Evolutionary conservation across 768 basidiomycete genomes (phyloP), one percentile per base, ranked within the genome.

Genomic region (Boletus vinaceobasis): DNA sequence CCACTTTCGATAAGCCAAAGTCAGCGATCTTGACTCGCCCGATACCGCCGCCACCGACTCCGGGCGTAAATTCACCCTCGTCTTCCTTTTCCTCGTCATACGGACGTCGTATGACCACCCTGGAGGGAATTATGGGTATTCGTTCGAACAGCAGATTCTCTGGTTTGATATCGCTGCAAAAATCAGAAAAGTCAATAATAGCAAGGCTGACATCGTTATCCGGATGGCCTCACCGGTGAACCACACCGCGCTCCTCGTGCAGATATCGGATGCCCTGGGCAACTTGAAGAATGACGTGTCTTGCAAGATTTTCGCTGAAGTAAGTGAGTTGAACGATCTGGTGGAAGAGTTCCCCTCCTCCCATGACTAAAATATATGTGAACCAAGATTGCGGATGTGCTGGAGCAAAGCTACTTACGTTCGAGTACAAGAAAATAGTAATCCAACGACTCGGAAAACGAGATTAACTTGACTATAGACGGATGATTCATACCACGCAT

Each of bases 81-180:
- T 99, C 97, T 70, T 94, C 93, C 71, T 98, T 99, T 52, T 96
- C 94, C 70, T 98, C 97, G 58, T 98, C 97, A 65, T 97, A 98
- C 26, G 91, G 94, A 27, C 94, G 87, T 3, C 80, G 80, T 38
- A 83, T 71, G 5, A 87, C 81, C 39, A 80, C 75, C 64, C 86
- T 87, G 7, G 94, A 94, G 1, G 96, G 94, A 17, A 91, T 76
- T 66, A 96, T 89, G 32, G 93, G 91, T 71, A 98, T 96, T 19
- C 86, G 82, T 47, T 94, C 89, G 68, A 98, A 99, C 2, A 99
- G 78, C 15, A 99, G 77, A 68, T 98, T 99, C 67, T 98, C 97
- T 1, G 97, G 97, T 68, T 99, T 99, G 77, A 99, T 99, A 67
- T 99, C 97, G 35, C 81, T 83, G 61, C 21, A 23, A 13, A 31